Percentiles rank a stretch among this genome's conserved stretches.
phyloP scores from a whole-genome alignment of 306 rosid species.

The Fagus sylvatica region DNA sequence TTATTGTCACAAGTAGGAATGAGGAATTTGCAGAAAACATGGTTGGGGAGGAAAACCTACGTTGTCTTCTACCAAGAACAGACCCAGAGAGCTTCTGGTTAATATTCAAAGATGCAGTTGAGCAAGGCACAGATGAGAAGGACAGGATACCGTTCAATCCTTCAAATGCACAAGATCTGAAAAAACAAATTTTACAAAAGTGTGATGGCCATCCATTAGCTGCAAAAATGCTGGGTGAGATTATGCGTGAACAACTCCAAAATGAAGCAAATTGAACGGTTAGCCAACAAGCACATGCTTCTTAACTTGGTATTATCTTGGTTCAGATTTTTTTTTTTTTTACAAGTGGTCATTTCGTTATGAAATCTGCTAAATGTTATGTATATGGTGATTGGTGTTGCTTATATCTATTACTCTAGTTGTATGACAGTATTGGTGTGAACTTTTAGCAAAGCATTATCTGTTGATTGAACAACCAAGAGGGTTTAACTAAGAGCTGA shows the following conservation, averaged over 20 bases:
- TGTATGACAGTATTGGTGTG: not conserved
- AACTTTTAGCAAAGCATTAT: too few relatives aligned
- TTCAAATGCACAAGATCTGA: not conserved
- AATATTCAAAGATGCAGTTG: conserved; percentile 19
- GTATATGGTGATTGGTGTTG: not conserved
- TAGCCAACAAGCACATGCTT: not conserved
- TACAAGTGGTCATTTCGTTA: not conserved
- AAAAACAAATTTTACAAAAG: not conserved
- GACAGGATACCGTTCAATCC: not conserved
- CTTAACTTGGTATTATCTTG: not conserved
- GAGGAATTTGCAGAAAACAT: conserved; percentile 1
- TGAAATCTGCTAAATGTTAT: not conserved
- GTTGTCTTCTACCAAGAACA: conserved; percentile 12
- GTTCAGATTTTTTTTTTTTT: not conserved
- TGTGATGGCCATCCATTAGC: conserved; percentile 23
- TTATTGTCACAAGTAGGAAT: conserved; percentile 27
- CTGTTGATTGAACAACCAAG: too few relatives aligned
- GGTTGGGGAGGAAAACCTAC: conserved; percentile 20
- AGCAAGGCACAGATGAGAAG: not conserved
- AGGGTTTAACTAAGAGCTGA: too few relatives aligned
- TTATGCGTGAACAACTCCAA: not conserved
- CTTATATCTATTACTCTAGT: not conserved
- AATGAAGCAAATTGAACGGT: not conserved
- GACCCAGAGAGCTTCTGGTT: conserved; percentile 13
- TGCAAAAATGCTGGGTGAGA: conserved; percentile 19